phyloP scores from a whole-genome alignment of 176 grass and related monocot species.

The Oryza glumipatula region DNA sequence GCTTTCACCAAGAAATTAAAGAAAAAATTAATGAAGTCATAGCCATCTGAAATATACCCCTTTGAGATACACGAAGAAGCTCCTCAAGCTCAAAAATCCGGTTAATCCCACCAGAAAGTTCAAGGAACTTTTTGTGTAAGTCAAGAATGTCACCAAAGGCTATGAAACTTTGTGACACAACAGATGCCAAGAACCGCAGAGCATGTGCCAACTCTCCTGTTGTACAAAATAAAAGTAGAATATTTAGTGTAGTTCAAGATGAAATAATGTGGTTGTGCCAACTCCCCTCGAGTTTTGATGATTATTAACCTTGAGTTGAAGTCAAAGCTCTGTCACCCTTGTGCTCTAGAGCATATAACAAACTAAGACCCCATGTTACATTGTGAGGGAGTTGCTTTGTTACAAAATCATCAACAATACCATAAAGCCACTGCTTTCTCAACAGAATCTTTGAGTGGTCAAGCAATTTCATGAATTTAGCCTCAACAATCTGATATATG shows the following conservation, averaged over 20 bases:
- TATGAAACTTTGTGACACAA: slow-evolving; percentile 97
- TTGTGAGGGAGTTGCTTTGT: slow-evolving; percentile 99
- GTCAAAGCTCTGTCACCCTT: slow-evolving; percentile 89
- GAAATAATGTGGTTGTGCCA: slow-evolving; percentile 13
- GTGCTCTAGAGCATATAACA: slow-evolving; percentile 99
- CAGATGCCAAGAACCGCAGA: slow-evolving; percentile 90
- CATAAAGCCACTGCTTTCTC: slow-evolving; percentile 95
- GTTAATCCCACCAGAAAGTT: slow-evolving; percentile 98
- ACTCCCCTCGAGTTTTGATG: background rate
- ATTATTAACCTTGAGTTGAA: slow-evolving; percentile 86
- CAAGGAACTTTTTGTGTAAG: slow-evolving; percentile 89
- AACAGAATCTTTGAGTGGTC: slow-evolving; percentile 83
- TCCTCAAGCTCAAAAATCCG: slow-evolving; percentile 96
- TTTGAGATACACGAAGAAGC: slow-evolving; percentile 66
- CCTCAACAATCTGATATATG: slow-evolving; percentile 78
- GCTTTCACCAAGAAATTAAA: slow-evolving; percentile 12
- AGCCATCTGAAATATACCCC: slow-evolving; percentile 61
- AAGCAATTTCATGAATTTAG: slow-evolving; percentile 84
- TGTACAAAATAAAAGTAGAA: slow-evolving; percentile 41
- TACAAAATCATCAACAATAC: slow-evolving; percentile 97
- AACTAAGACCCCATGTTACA: slow-evolving; percentile 96
- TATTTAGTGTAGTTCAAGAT: slow-evolving; percentile 17
- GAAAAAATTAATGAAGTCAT: slow-evolving; percentile 4
- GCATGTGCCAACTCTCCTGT: slow-evolving; percentile 97
- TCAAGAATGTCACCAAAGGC: slow-evolving; percentile 99